These are phyloP conservation scores for Volvox reticuliferus DNA, from an alignment of 139 green algal genomes.

Conservation along the genomic window DNA sequence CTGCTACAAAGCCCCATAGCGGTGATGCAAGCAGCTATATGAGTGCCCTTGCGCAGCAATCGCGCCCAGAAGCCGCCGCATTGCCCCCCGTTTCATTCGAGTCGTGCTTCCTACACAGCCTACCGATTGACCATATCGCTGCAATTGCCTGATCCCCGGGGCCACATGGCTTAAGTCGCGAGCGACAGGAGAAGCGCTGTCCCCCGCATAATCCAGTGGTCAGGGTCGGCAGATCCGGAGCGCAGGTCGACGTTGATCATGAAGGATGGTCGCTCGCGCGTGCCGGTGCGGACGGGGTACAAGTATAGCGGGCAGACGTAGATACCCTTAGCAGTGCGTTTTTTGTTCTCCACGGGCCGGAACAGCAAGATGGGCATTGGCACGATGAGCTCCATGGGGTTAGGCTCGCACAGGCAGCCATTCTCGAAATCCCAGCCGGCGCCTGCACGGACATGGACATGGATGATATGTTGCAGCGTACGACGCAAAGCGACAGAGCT, in stretches of 20 bases:
- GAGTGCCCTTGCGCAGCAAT: too few relatives aligned
- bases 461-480: too few relatives aligned
- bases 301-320: constrained; percentile 90
- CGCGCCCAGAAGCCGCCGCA: too few relatives aligned
- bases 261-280: constrained; percentile 84
- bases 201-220: constrained; percentile 87
- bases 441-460: constrained; percentile 30
- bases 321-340: constrained; percentile 74
- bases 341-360: constrained; percentile 89
- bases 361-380: constrained; percentile 91
- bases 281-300: constrained; percentile 85
- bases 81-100: too few relatives aligned
- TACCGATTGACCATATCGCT: too few relatives aligned
- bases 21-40: too few relatives aligned
- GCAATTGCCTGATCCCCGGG: too few relatives aligned
- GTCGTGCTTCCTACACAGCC: too few relatives aligned
- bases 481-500: too few relatives aligned
- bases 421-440: constrained; percentile 89
- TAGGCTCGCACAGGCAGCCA: constrained; percentile 84
- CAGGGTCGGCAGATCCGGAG: constrained; percentile 74
- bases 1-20: too few relatives aligned
- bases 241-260: constrained; percentile 87
- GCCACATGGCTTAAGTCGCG: constrained; percentile 46
- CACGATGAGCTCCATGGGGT: constrained; percentile 93
- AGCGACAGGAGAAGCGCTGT: constrained; percentile 84